Base-by-base conservation (phyloP, 2,329 filamentous ascomycete genomes). In the Lachnellula hyalina region DNA sequence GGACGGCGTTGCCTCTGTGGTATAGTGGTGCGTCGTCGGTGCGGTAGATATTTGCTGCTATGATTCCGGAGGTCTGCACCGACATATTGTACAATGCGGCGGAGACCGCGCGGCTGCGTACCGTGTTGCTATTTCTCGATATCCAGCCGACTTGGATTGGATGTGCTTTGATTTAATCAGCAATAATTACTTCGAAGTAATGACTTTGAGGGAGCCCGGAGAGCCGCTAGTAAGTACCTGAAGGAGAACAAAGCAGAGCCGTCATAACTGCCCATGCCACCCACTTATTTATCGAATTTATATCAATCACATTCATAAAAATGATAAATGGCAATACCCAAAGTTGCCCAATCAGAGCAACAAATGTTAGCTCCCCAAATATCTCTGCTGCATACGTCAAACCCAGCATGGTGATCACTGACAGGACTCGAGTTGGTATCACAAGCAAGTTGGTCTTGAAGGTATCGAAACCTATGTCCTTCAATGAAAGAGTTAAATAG, bases 401-500 rank as follows among this genome's bases (percentile, higher is more conserved):
- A 6, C 50, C 53, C 7, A 67, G 46, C 44, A 74, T 68, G 0
- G 70, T 72, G 44, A 73, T 67, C 41, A 81, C 77, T 55, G 77
- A 76, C 9, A 80, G 62, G 1, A 75, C 73, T 49, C 76, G 76
- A 4, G 72, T 76, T 0, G 81, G 79, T n/a, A 87, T 86, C 2
- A 79, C 77, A 7, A 88, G 75, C 35, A 88, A 66, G 63, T 86
- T 88, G 1, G 82, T 77, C 21, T 81, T 71, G 67, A 88, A 84
- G 2, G 79, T 82, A 56, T 75, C 71, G 68, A 85, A 85, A 2
- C 77, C 84, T 0, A 86, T 71, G 1, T 73, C 71, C 46, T 77
- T 76, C 5, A 87, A 73, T 1, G 78, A 81, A 5, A 85, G 74
- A 0, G 84, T 83, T 5, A 87, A 73, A 57, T 86, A 86, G 15